Conservation (phyloP, 2,329 filamentous ascomycete genomes). For the Stemphylium beticola region DNA sequence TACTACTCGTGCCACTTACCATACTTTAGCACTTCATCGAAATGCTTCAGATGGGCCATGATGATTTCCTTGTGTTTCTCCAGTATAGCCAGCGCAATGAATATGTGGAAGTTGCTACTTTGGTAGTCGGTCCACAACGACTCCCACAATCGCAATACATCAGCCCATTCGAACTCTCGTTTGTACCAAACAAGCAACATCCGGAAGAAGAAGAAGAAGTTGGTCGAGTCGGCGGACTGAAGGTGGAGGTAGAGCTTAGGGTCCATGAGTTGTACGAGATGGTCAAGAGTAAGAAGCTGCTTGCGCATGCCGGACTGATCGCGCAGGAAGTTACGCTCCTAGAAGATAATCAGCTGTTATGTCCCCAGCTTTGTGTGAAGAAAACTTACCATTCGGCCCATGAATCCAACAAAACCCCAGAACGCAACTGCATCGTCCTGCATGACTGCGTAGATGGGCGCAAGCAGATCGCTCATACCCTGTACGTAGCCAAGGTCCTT, state of each 20-base stretch:
- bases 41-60: conserved; percentile 90
- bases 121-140: conserved; percentile 91
- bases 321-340: conserved; percentile 91
- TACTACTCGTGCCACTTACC: conserved; percentile 59
- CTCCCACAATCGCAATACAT: conserved; percentile 90
- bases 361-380: too few species aligned
- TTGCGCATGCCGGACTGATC: conserved; percentile 96
- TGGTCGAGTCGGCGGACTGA: conserved; percentile 88
- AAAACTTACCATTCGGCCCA: conserved; percentile 80
- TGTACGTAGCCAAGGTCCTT: conserved; percentile 95
- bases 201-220: conserved; percentile 99
- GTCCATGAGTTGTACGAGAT: conserved; percentile 96
- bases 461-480: conserved; percentile 96
- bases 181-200: conserved; percentile 99
- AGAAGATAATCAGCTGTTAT: conserved; percentile 12
- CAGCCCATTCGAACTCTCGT: conserved; percentile 89
- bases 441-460: conserved; percentile 94
- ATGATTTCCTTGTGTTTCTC: conserved; percentile 97
- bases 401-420: conserved; percentile 95
- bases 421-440: conserved; percentile 97
- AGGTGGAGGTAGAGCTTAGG: conserved; percentile 92
- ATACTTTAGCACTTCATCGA: conserved; percentile 98
- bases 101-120: conserved; percentile 90
- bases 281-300: conserved; percentile 88
- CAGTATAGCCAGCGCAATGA: conserved; percentile 89